Evolutionary conservation across 441 rosid genomes (phyloP).

Genomic region (Gossypium schwendimanii): DNA sequence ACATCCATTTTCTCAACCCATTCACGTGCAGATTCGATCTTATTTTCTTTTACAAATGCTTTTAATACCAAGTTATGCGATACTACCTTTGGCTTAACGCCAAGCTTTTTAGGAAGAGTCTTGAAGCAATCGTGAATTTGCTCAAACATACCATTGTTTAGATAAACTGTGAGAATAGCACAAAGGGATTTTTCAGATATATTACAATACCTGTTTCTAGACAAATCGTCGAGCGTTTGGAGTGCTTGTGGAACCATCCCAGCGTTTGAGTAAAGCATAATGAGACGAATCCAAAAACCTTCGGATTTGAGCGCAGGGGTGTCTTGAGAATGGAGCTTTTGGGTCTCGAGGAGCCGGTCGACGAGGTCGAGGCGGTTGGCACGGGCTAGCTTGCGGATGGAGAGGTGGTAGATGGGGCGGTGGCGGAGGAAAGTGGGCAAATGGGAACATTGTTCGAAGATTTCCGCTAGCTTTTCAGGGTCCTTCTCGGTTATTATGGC

Average conservation of each 20-base stretch:
- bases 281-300: slow-evolving; percentile 31
- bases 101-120: slow-evolving; percentile 10
- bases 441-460: slow-evolving; percentile 19
- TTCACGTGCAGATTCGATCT: slow-evolving; percentile 12
- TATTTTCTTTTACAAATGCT: slow-evolving; percentile 16
- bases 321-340: background rate
- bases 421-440: slow-evolving; percentile 28
- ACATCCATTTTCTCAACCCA: slow-evolving; percentile 26
- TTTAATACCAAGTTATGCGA: slow-evolving; percentile 25
- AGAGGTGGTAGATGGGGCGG: slow-evolving; percentile 26
- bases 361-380: slow-evolving; percentile 25
- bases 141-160: slow-evolving; percentile 19
- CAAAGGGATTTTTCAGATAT: slow-evolving; percentile 24
- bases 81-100: slow-evolving; percentile 17
- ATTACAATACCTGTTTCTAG: slow-evolving; percentile 12
- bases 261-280: slow-evolving; percentile 24
- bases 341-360: slow-evolving; percentile 18
- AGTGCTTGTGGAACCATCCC: slow-evolving; percentile 25
- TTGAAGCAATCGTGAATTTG: slow-evolving; percentile 14
- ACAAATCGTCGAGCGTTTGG: slow-evolving; percentile 11
- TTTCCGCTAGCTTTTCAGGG: slow-evolving; percentile 24
- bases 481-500: slow-evolving; percentile 22
- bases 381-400: slow-evolving; percentile 26
- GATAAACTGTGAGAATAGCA: slow-evolving; percentile 23
- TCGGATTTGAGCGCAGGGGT: slow-evolving; percentile 17